Percentiles rank a stretch among this genome's conserved stretches.
These are phyloP conservation scores for Sanghuangporus sanghuang DNA, from an alignment of 1,284 basidiomycete genomes.

Conservation along the genomic window DNA sequence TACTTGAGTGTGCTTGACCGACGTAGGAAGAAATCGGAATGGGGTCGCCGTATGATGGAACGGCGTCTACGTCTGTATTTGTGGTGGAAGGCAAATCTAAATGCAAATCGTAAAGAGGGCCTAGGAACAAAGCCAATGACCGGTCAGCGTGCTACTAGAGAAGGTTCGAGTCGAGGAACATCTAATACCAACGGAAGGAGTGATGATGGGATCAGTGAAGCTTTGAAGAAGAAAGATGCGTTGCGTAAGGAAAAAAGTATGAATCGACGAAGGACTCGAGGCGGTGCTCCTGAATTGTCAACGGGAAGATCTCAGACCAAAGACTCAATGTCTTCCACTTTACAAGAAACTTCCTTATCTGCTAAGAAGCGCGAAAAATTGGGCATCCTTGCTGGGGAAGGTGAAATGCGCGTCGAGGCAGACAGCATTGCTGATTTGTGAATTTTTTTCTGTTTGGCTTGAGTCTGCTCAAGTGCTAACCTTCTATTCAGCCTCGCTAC, in stretches of 20 bases:
- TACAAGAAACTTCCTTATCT: constrained; percentile 16
- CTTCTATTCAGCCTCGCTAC: constrained; percentile 8
- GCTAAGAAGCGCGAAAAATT: constrained; percentile 22
- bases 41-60: constrained; percentile 77
- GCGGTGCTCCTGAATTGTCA: constrained; percentile 46
- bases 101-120: constrained; percentile 34
- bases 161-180: constrained; percentile 17
- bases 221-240: constrained; percentile 69
- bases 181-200: constrained; percentile 5
- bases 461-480: not conserved
- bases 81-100: constrained; percentile 74
- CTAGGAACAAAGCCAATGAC: constrained; percentile 22
- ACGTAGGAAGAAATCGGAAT: constrained; percentile 49
- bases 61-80: constrained; percentile 68
- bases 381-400: constrained; percentile 30
- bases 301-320: constrained; percentile 21
- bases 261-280: constrained; percentile 57
- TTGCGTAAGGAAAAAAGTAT: constrained; percentile 49
- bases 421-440: constrained; percentile 56
- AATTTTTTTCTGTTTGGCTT: constrained; percentile 24
- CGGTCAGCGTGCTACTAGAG: constrained; percentile 11
- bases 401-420: constrained; percentile 47
- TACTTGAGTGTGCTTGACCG: constrained; percentile 69
- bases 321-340: not conserved
- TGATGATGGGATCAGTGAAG: constrained; percentile 46